phyloP scores from a whole-genome alignment of 164 flowering plant species.

The Magnolia kwangsiensis region DNA sequence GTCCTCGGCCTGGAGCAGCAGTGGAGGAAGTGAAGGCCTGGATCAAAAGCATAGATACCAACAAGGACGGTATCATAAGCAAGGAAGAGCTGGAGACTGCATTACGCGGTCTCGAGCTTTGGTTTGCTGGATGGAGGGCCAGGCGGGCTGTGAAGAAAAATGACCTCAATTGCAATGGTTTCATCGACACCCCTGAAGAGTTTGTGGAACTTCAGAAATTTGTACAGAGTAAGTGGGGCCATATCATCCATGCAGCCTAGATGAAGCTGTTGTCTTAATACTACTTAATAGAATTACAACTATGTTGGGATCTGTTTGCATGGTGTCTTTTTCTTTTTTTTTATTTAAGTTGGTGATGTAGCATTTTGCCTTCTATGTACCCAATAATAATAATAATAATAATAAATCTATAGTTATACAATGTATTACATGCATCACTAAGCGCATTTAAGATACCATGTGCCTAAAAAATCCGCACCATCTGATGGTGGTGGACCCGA shows the following conservation, averaged over 20 bases:
- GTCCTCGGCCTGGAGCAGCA: neutral
- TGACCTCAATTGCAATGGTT: neutral
- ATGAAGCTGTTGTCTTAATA: too few relatives aligned
- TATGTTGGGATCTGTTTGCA: too few relatives aligned
- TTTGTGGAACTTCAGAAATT: neutral
- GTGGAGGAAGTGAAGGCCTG: neutral
- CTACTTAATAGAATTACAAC: too few relatives aligned
- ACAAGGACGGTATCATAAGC: neutral
- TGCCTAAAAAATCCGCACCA: too few relatives aligned
- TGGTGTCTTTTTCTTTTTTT: too few relatives aligned
- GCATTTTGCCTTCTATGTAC: too few relatives aligned
- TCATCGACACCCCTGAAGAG: neutral
- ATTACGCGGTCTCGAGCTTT: neutral
- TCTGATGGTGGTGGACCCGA: too few relatives aligned
- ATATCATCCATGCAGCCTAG: neutral
- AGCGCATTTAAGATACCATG: too few relatives aligned
- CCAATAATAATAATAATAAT: too few relatives aligned
- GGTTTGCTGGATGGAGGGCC: neutral
- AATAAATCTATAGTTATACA: too few relatives aligned
- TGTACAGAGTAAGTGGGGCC: neutral
- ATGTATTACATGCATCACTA: too few relatives aligned
- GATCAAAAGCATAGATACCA: neutral
- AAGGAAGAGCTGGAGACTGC: neutral
- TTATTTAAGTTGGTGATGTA: too few relatives aligned
- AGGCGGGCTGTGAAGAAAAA: neutral